Conservation (phyloP, 1,284 basidiomycete genomes). For the Cutaneotrichosporon dermatis region DNA sequence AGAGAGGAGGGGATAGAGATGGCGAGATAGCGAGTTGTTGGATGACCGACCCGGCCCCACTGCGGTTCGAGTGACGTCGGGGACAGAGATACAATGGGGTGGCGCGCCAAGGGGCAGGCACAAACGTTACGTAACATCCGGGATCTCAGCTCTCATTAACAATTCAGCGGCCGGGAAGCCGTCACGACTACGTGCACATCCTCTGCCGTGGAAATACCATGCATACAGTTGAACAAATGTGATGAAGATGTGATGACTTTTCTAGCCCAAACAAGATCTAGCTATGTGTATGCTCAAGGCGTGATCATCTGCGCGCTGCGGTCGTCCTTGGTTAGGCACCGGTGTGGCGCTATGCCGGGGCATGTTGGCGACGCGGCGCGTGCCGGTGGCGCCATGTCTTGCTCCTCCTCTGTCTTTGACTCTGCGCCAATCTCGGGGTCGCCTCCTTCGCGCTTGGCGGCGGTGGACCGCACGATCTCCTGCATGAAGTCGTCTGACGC, state of each 20-base stretch:
- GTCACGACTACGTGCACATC: too few relatives aligned
- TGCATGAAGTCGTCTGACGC: conserved; percentile 11
- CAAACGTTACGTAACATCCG: too few relatives aligned
- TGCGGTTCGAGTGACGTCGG: too few relatives aligned
- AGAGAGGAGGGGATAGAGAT: neutral
- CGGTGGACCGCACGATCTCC: neutral
- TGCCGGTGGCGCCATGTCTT: neutral
- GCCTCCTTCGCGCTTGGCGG: neutral
- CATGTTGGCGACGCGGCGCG: neutral
- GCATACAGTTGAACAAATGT: too few relatives aligned
- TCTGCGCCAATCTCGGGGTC: neutral
- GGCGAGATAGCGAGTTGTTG: neutral
- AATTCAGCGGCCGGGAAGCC: too few relatives aligned
- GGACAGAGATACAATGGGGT: too few relatives aligned
- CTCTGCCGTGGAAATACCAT: too few relatives aligned
- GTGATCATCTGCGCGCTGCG: neutral
- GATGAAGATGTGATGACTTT: too few relatives aligned
- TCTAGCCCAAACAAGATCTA: too few relatives aligned
- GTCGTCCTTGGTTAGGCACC: neutral
- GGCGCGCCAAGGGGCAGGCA: too few relatives aligned
- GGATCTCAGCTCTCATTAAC: too few relatives aligned
- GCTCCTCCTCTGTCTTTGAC: neutral
- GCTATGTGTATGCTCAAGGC: neutral
- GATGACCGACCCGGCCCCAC: too few relatives aligned
- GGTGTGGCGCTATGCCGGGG: neutral